Evolutionary conservation across 768 basidiomycete species (phyloP), one percentile per base, ranked within the genome.

Genomic region (Kwoniella dejecticola): DNA sequence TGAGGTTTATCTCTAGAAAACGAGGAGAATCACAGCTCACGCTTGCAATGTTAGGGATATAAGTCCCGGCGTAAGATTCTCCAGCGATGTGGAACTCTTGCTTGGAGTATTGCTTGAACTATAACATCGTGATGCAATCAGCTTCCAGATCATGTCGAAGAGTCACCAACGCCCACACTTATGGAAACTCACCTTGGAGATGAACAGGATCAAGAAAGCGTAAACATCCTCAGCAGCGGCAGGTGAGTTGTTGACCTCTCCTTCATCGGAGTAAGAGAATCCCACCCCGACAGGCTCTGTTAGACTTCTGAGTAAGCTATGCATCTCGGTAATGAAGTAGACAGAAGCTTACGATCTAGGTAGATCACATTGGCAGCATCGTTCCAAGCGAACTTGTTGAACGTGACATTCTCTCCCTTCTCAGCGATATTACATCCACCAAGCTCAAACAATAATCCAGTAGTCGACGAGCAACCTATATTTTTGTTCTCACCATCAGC

Each of bases 381-480:
- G 69, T 87, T 99, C 95, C 95, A 99, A 67, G 88, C 88, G 82
- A 89, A 76, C 5, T 85, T 83, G 80, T 99, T 97, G 74, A 69
- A 62, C 11, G 75, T 77, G 21, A 73, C 71, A 42, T 76, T 76
- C 61, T 81, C 80, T 31, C 91, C 91, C 0, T 86, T 82, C 42
- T 90, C 80, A 17, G 83, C 80, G 63, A 97, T 82, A 29, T 79
- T 80, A 79, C 95, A 97, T 0, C 95, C 93, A 0, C 95, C 95
- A 21, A 95, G 86, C 74, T 97, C 93, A 68, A 95, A 91, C 15
- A 98, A 82, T 23, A 96, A 84, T 10, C 94, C 94, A 0, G 90
- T 89, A 10, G 87, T 85, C 7, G 86, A 88, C 56, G 85, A 86
- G 59, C 75, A 75, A 15, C 77, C 68, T 27, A 79, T 68, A 12